Evolutionary conservation across 805 yeast species (phyloP).

Genomic region (Blastobotrys americana): DNA sequence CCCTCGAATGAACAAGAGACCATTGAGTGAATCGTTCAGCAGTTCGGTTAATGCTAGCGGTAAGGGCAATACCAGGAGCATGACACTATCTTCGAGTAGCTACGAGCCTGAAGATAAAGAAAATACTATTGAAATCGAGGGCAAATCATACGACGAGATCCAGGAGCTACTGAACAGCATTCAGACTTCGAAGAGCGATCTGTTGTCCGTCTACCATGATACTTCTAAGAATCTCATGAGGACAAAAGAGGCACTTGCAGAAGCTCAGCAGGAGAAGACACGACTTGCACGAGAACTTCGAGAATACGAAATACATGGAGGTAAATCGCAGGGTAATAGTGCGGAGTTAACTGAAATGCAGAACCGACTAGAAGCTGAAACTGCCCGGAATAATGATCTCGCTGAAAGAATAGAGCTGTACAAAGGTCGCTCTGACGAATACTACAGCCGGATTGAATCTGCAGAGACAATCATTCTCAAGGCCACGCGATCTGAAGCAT

Average conservation of each 20-base stretch:
- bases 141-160: constrained; percentile 14
- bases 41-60: background rate
- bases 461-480: constrained; percentile 68
- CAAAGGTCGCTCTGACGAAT: constrained; percentile 65
- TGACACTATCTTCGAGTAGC: background rate
- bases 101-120: constrained; percentile 13
- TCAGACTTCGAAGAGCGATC: constrained; percentile 19
- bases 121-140: constrained; percentile 5
- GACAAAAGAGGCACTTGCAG: constrained; percentile 21
- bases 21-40: constrained; percentile 8
- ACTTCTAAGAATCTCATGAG: constrained; percentile 22
- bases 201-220: constrained; percentile 23
- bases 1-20: constrained; percentile 10
- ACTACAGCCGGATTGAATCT: constrained; percentile 61
- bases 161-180: constrained; percentile 13
- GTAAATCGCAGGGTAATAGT: constrained; percentile 1
- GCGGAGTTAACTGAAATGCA: constrained; percentile 36
- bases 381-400: constrained; percentile 50
- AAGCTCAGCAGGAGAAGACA: constrained; percentile 20
- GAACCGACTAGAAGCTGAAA: constrained; percentile 50
- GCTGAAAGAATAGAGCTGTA: constrained; percentile 51
- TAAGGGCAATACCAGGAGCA: background rate
- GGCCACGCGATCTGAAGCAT: constrained; percentile 54
- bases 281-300: constrained; percentile 13
- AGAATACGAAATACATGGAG: constrained; percentile 1